phyloP scores from a whole-genome alignment of 495 filamentous ascomycete genomes.

The Penicillium daleae region DNA sequence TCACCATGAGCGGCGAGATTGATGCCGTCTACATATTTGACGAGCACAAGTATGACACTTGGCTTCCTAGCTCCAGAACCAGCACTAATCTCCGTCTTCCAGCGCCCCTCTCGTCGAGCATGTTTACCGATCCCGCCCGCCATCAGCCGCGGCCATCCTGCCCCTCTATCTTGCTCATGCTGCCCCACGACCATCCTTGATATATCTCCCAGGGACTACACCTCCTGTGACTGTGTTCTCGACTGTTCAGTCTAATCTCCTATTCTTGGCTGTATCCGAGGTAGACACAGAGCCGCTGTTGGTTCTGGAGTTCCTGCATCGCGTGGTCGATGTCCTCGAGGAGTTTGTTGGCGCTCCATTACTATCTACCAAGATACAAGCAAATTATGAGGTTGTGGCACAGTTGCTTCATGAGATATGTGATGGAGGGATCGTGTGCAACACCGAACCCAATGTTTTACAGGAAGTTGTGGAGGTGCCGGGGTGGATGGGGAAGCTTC shows the following conservation, averaged over 20 bases:
- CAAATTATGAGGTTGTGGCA: slow-evolving; percentile 90
- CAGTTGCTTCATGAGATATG: slow-evolving; percentile 96
- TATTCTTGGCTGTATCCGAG: slow-evolving; percentile 83
- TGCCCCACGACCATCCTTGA: slow-evolving; percentile 79
- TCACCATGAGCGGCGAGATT: slow-evolving; percentile 77
- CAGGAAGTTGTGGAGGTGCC: slow-evolving; percentile 90
- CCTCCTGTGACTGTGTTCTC: slow-evolving; percentile 92
- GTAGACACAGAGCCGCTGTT: slow-evolving; percentile 90
- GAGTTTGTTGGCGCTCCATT: slow-evolving; percentile 93
- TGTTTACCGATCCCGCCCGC: slow-evolving; percentile 73
- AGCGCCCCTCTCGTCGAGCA: slow-evolving; percentile 70
- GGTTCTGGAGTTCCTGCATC: slow-evolving; percentile 93
- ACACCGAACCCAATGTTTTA: slow-evolving; percentile 91
- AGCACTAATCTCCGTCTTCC: slow-evolving; percentile 21
- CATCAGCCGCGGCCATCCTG: slow-evolving; percentile 74
- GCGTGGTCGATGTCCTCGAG: slow-evolving; percentile 89
- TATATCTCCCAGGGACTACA: slow-evolving; percentile 77
- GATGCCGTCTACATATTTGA: slow-evolving; percentile 97
- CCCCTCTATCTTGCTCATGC: slow-evolving; percentile 87
- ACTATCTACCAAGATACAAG: slow-evolving; percentile 80
- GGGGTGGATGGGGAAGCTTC: slow-evolving; percentile 83
- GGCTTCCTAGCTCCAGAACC: not conserved
- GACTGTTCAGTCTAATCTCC: slow-evolving; percentile 79
- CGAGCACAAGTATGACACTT: slow-evolving; percentile 74
- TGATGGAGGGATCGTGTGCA: slow-evolving; percentile 86